phyloP scores from a whole-genome alignment of 2,329 filamentous ascomycete species.

The Coniochaeta hoffmannii region DNA sequence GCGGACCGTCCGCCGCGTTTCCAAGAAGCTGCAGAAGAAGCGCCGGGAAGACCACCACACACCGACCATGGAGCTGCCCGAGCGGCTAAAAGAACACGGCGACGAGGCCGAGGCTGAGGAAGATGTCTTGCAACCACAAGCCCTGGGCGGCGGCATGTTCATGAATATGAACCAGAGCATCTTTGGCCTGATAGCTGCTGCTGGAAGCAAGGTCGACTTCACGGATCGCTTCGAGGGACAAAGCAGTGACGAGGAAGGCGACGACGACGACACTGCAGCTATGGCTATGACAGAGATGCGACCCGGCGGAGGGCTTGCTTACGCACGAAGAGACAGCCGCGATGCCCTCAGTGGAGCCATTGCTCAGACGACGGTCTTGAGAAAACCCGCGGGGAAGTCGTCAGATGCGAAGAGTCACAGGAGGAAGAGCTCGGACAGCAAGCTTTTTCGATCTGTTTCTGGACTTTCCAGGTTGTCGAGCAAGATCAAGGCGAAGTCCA shows the following conservation, averaged over 20 bases:
- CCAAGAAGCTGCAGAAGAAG: constrained; percentile 38
- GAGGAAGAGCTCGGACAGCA: constrained; percentile 56
- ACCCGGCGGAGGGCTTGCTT: constrained; percentile 3
- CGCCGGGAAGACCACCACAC: constrained; percentile 29
- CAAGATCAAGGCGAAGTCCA: constrained; percentile 28
- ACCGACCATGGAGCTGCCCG: constrained; percentile 43
- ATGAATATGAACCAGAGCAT: constrained; percentile 90
- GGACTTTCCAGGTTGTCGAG: constrained; percentile 37
- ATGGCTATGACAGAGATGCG: constrained; percentile 18
- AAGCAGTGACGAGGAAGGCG: constrained; percentile 76
- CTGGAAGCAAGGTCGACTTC: constrained; percentile 76
- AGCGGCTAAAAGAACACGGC: constrained; percentile 39
- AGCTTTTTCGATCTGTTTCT: constrained; percentile 58
- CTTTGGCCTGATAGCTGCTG: constrained; percentile 85
- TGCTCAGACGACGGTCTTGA: constrained; percentile 34
- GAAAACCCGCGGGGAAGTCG: constrained; percentile 3
- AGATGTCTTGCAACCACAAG: constrained; percentile 32
- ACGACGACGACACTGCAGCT: constrained; percentile 22
- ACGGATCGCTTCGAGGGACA: constrained; percentile 70
- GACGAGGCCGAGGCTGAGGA: constrained; percentile 43
- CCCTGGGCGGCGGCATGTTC: constrained; percentile 40
- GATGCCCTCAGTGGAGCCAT: constrained; percentile 13
- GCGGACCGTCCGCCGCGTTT: constrained; percentile 28
- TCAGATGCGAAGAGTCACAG: constrained; percentile 30
- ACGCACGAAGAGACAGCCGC: constrained; percentile 5